phyloP scores from a whole-genome alignment of 2,329 filamentous ascomycete species.

The Monascus ruber region DNA sequence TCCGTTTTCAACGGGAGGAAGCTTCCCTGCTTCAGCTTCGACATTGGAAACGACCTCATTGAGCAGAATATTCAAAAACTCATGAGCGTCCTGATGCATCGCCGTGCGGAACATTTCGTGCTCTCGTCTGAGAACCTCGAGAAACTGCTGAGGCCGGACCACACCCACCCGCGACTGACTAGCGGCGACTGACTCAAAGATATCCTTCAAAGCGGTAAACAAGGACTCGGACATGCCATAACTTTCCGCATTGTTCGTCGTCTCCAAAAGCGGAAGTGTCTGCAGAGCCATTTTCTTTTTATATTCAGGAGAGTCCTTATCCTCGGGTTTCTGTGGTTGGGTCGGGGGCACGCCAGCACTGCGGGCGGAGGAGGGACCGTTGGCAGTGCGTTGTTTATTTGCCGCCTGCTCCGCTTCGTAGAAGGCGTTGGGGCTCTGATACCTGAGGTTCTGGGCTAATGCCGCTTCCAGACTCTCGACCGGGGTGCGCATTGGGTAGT shows the following conservation, averaged over 20 bases:
- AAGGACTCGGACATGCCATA: slow-evolving; percentile 93
- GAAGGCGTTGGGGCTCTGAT: slow-evolving; percentile 49
- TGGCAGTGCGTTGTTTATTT: slow-evolving; percentile 34
- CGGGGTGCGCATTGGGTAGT: slow-evolving; percentile 66
- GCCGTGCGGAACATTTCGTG: slow-evolving; percentile 96
- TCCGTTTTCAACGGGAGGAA: slow-evolving; percentile 22
- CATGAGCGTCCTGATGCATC: slow-evolving; percentile 97
- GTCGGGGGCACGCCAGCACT: slow-evolving; percentile 45
- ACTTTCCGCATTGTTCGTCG: slow-evolving; percentile 66
- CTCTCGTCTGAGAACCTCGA: slow-evolving; percentile 85
- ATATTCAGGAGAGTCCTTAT: slow-evolving; percentile 92
- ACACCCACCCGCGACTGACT: slow-evolving; percentile 77
- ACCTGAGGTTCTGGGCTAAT: slow-evolving; percentile 37
- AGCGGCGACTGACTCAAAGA: slow-evolving; percentile 80
- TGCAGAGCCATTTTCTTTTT: slow-evolving; percentile 94
- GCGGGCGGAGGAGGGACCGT: slow-evolving; percentile 21
- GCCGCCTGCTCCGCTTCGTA: slow-evolving; percentile 39
- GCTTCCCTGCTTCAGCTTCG: slow-evolving; percentile 59
- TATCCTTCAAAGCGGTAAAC: slow-evolving; percentile 90
- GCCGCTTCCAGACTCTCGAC: slow-evolving; percentile 56
- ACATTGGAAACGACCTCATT: slow-evolving; percentile 94
- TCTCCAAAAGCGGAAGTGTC: slow-evolving; percentile 73
- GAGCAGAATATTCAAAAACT: slow-evolving; percentile 88
- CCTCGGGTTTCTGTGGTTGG: slow-evolving; percentile 61
- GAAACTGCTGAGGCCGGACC: slow-evolving; percentile 79